Conservation (phyloP, 192 early-diverging fungal species). For the Podila horticola region DNA sequence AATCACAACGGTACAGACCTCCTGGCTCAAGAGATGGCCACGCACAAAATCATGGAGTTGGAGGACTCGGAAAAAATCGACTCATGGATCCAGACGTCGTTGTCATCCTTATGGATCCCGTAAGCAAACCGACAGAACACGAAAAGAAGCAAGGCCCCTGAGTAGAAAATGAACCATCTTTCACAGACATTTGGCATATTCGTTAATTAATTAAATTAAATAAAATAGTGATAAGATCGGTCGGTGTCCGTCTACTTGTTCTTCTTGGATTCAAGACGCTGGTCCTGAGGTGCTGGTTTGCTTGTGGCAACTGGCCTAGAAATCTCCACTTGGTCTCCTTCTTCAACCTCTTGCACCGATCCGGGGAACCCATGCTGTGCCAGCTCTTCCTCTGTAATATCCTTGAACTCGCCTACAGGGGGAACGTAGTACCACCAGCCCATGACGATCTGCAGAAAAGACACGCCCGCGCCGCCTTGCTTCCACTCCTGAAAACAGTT, state of each 20-base stretch:
- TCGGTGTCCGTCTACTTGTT: constrained; percentile 19
- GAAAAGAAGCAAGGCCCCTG: too few species aligned
- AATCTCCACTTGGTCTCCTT: neutral
- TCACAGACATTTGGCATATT: too few species aligned
- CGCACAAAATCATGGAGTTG: too few species aligned
- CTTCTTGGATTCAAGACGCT: constrained; percentile 26
- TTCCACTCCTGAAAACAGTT: constrained; percentile 36
- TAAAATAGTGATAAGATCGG: too few species aligned
- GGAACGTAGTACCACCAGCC: constrained; percentile 39
- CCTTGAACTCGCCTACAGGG: constrained; percentile 21
- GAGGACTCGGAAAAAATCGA: too few species aligned
- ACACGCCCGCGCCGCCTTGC: constrained; percentile 21
- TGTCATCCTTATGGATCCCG: too few species aligned
- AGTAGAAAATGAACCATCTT: too few species aligned
- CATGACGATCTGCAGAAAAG: constrained; percentile 30
- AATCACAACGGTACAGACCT: too few species aligned
- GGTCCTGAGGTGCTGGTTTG: neutral
- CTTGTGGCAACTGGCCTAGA: neutral
- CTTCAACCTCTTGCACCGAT: neutral
- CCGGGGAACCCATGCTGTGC: constrained; percentile 19
- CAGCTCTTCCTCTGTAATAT: constrained; percentile 35
- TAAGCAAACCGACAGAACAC: too few species aligned
- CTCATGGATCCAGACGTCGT: too few species aligned
- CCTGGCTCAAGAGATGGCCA: too few species aligned
- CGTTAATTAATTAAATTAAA: too few species aligned